Conservation (phyloP, 305 asterid genomes). For the Striga hermonthica region DNA sequence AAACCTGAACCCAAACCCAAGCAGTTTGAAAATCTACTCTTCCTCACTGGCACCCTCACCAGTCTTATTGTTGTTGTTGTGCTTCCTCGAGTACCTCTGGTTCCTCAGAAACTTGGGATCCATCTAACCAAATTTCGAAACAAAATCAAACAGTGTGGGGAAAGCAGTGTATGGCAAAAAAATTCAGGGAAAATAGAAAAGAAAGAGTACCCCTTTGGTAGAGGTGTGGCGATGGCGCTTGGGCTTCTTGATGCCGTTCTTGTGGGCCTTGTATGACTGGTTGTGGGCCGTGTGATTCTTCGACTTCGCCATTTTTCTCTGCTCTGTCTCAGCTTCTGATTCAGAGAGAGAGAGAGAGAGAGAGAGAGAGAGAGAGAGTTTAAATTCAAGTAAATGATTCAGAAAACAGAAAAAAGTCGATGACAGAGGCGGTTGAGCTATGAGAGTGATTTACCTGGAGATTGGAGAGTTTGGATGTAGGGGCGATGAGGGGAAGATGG, state of each 20-base stretch:
- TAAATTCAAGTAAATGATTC: too few species aligned
- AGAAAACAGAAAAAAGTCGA: too few species aligned
- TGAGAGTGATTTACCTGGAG: too few species aligned
- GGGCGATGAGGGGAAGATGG: too few species aligned
- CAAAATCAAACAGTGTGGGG: background rate
- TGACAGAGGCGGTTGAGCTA: too few species aligned
- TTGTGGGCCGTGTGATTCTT: constrained; percentile 49
- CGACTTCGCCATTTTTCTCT: constrained; percentile 39
- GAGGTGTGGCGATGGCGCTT: constrained; percentile 39
- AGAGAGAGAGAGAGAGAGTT: too few species aligned
- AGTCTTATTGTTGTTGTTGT: constrained; percentile 43
- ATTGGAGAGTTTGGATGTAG: too few species aligned
- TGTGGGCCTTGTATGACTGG: constrained; percentile 44
- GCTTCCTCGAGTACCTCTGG: constrained; percentile 82
- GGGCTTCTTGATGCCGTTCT: constrained; percentile 49
- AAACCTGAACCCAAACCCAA: too few species aligned
- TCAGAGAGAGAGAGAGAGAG: too few species aligned
- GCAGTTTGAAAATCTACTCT: too few species aligned
- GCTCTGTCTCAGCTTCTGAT: too few species aligned
- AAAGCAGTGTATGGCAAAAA: too few species aligned
- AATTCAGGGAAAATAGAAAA: background rate
- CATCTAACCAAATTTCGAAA: constrained; percentile 35
- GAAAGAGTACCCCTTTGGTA: constrained; percentile 35
- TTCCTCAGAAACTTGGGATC: constrained; percentile 80
- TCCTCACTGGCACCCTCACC: constrained; percentile 27